phyloP scores from a whole-genome alignment of 192 early-diverging fungal genomes.

The Backusella tuberculispora region DNA sequence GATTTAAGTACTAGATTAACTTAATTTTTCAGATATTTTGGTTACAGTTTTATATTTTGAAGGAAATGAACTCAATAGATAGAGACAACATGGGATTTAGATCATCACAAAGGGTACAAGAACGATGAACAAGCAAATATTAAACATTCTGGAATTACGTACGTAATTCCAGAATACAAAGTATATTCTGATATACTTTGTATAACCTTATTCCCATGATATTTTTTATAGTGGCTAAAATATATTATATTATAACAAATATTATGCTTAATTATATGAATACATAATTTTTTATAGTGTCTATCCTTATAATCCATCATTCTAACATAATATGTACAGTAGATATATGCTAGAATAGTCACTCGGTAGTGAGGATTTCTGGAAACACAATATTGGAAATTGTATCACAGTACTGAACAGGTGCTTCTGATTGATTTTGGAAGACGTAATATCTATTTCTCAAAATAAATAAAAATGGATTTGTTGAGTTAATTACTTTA shows the following conservation, averaged over 20 bases:
- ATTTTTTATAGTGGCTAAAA: not conserved
- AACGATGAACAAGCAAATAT: not conserved
- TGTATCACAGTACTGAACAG: not conserved
- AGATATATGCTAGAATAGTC: not conserved
- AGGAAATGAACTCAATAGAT: not conserved
- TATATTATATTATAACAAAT: too few species aligned
- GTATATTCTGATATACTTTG: not conserved
- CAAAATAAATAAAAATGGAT: not conserved
- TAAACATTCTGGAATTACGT: not conserved
- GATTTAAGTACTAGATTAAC: not conserved
- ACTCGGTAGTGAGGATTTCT: not conserved
- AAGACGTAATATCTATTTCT: not conserved
- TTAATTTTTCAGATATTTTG: not conserved
- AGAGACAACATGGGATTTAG: not conserved
- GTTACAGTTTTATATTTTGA: not conserved
- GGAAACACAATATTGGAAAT: not conserved
- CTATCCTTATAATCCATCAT: too few species aligned
- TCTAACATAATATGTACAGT: too few species aligned
- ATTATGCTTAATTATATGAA: too few species aligned
- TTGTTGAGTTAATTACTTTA: not conserved
- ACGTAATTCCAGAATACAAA: constrained; percentile 7
- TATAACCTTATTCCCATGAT: not conserved
- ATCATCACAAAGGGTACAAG: not conserved
- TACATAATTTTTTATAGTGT: too few species aligned
- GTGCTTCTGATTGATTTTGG: not conserved